These are phyloP conservation scores for Xylaria digitata DNA, from an alignment of 2,329 filamentous ascomycete genomes.

Conservation along the genomic window DNA sequence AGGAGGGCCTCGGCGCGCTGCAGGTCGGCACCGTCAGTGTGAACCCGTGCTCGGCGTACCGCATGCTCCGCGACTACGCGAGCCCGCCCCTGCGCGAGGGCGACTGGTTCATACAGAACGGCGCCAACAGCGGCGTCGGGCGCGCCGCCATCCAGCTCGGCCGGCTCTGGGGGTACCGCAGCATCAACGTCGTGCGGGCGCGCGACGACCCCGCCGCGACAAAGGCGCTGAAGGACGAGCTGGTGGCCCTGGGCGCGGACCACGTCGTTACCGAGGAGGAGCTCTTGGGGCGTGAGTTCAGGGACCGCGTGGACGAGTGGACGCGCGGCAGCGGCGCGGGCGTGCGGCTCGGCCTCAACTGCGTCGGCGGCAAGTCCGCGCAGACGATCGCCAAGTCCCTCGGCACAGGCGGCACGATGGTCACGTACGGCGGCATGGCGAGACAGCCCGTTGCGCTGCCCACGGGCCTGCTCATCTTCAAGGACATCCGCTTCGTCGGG, in stretches of 20 bases:
- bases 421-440: constrained; percentile 97
- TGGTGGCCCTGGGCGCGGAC: constrained; percentile 66
- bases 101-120: constrained; percentile 97
- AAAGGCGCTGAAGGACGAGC: constrained; percentile 65
- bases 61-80: constrained; percentile 86
- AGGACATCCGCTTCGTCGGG: constrained; percentile 86
- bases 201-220: constrained; percentile 74
- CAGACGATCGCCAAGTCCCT: constrained; percentile 82
- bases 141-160: constrained; percentile 91
- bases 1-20: constrained; percentile 74
- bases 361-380: constrained; percentile 89
- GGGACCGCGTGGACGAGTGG: constrained; percentile 69
- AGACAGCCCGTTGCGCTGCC: constrained; percentile 85
- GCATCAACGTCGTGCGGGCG: constrained; percentile 87
- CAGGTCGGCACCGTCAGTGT: constrained; percentile 91
- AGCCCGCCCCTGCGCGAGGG: constrained; percentile 67
- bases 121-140: constrained; percentile 93
- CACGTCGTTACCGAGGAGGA: constrained; percentile 68
- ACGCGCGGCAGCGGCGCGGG: constrained; percentile 78
- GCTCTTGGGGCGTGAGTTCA: constrained; percentile 69
- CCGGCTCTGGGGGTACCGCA: constrained; percentile 85
- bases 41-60: constrained; percentile 94
- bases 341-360: constrained; percentile 86
- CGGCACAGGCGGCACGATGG: constrained; percentile 75
- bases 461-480: constrained; percentile 90